These are phyloP conservation scores for Nicotiana sylvestris DNA, from an alignment of 257 asterid species.

Conservation along the genomic window DNA sequence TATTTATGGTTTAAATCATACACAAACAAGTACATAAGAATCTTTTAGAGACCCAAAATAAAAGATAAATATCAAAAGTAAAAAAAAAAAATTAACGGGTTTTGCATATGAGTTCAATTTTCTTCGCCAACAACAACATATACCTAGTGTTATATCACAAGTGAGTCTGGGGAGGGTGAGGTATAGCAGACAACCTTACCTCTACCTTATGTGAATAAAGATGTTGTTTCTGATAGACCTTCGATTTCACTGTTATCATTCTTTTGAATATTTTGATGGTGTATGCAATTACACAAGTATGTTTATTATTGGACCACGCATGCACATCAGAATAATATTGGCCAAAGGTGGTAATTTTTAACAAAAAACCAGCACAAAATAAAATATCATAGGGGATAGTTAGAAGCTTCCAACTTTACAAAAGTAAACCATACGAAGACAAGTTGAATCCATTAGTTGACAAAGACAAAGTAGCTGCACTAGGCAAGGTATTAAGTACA, in stretches of 20 bases:
- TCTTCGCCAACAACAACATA: neutral
- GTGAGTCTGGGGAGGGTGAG: too few species aligned
- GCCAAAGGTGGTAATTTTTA: too few species aligned
- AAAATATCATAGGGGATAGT: neutral
- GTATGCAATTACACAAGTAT: neutral
- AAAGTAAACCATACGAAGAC: neutral
- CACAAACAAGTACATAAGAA: neutral
- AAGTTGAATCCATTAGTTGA: neutral
- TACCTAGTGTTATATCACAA: too few species aligned
- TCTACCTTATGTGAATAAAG: too few species aligned
- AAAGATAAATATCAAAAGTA: neutral
- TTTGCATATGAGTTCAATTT: neutral
- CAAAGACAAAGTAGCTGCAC: neutral
- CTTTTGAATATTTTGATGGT: neutral
- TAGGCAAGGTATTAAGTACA: neutral
- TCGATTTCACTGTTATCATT: too few species aligned
- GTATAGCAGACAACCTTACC: too few species aligned
- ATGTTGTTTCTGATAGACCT: too few species aligned
- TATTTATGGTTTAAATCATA: constrained; percentile 13
- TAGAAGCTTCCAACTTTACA: neutral
- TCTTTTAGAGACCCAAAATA: neutral
- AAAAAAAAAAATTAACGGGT: neutral
- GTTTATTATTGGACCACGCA: neutral
- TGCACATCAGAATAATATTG: neutral
- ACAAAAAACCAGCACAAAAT: too few species aligned